These are phyloP conservation scores for Thalassiosira exigua DNA, from an alignment of 352 stramenopile species.

Conservation along the genomic window DNA sequence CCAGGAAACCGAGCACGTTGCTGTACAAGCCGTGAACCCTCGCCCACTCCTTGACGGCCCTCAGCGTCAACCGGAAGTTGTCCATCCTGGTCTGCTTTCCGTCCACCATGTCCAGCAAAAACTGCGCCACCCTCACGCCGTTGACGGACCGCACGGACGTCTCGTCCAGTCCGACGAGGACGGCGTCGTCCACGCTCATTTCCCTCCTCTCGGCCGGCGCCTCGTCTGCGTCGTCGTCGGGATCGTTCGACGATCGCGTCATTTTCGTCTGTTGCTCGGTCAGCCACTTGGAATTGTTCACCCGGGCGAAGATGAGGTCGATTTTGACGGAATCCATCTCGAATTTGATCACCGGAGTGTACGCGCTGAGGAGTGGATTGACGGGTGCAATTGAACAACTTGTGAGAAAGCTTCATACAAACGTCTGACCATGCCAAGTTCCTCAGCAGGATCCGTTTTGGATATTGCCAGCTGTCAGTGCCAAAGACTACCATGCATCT, in stretches of 20 bases:
- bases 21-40: constrained; percentile 92
- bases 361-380: constrained; percentile 87
- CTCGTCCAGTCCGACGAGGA: constrained; percentile 91
- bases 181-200: constrained; percentile 91
- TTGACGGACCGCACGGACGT: constrained; percentile 95
- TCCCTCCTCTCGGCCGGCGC: constrained; percentile 86
- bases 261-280: too few species aligned
- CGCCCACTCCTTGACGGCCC: constrained; percentile 85
- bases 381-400: too few species aligned
- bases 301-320: constrained; percentile 96
- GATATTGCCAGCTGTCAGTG: constrained; percentile 90
- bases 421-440: too few species aligned
- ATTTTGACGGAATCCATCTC: constrained; percentile 99
- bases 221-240: too few species aligned
- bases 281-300: too few species aligned
- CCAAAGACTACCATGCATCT: constrained; percentile 68
- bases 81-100: constrained; percentile 85
- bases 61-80: constrained; percentile 89
- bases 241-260: too few species aligned
- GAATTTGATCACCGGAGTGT: constrained; percentile 96
- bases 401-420: too few species aligned
- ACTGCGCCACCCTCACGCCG: constrained; percentile 93
- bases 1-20: constrained; percentile 97
- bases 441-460: constrained; percentile 95
- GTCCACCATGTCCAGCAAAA: constrained; percentile 92